Evolutionary conservation across 129 eudicot species (phyloP), one percentile per base, ranked within the genome.

Genomic region (Flaveria ramosissima): DNA sequence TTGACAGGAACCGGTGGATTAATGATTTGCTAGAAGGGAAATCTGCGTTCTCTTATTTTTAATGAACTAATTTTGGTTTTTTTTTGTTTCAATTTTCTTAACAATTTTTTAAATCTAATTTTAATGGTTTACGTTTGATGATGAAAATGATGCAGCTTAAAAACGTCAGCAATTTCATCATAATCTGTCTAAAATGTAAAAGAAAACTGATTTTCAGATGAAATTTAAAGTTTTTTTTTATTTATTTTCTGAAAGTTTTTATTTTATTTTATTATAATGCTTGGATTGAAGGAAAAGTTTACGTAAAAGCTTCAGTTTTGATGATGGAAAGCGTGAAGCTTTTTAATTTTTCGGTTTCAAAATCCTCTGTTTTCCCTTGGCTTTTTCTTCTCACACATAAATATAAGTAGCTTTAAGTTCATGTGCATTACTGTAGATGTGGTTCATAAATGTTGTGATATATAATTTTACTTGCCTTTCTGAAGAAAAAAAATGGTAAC

Each of bases 101-200:
- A n/a, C n/a, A n/a, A n/a, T n/a, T n/a, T n/a, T n/a, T n/a, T n/a
- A 27, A 27, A 32, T 32, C 7, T 0, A 4, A 45, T 8, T 45
- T 0, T 15, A 30, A 36, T 41, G 30, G 23, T 67, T 67, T 15
- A 51, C n/a, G 0, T 72, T 53, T 52, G 13, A 72, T 72, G 13
- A 53, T 36, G 66, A 52, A 71, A 51, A 51, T 16, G 75, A 63
- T 26, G 47, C 5, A 11, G 46, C 21, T 19, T 16, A 24, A 16
- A 61, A 15, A 24, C 47, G 21, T 17, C 41, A 19, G 51, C 55
- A 30, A 48, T 21, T 17, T 72, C 66, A 73, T 56, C 39, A 15
- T 17, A 53, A 24, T 56, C 53, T 73, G 53, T 56, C 41, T 56
- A 52, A 52, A 36, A 50, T 32, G 17, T 52, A 52, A 39, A 72